Evolutionary conservation across 192 early-diverging fungal genomes (phyloP).

Genomic region (Coemansia sp.): DNA sequence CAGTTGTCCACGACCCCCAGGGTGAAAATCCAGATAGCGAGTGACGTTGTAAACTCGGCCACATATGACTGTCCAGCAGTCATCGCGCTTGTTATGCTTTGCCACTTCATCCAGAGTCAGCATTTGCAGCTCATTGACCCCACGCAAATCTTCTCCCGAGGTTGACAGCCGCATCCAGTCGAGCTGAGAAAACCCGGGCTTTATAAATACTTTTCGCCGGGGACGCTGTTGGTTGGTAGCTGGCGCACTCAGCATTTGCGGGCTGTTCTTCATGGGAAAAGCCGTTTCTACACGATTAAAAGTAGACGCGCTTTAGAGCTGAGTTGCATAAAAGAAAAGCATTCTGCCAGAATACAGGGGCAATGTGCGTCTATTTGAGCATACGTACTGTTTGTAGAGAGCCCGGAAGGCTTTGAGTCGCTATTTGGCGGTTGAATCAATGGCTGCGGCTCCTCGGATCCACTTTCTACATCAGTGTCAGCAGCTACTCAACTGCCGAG

Average conservation of each 20-base stretch:
- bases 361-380: no score
- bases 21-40: slow-evolving; percentile 85
- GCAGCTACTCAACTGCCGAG: no score
- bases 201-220: slow-evolving; percentile 76
- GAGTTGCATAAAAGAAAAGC: no score
- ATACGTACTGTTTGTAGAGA: no score
- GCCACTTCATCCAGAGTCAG: slow-evolving; percentile 74
- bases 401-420: no score
- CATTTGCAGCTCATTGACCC: slow-evolving; percentile 16
- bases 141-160: slow-evolving; percentile 68
- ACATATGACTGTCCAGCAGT: slow-evolving; percentile 86
- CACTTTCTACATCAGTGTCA: no score
- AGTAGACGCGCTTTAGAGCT: no score
- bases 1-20: slow-evolving; percentile 78
- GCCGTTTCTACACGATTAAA: neutral
- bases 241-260: slow-evolving; percentile 34
- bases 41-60: slow-evolving; percentile 94
- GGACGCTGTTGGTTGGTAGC: slow-evolving; percentile 6
- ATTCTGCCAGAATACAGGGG: no score
- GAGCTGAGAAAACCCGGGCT: slow-evolving; percentile 82
- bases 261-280: slow-evolving; percentile 48
- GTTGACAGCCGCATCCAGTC: slow-evolving; percentile 88
- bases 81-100: slow-evolving; percentile 70
- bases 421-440: no score
- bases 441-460: no score